A percentile compares a stretch with the other conserved stretches of the same genome.
phyloP scores from a whole-genome alignment of 148 eudicot species.

The Talinum fruticosum region DNA sequence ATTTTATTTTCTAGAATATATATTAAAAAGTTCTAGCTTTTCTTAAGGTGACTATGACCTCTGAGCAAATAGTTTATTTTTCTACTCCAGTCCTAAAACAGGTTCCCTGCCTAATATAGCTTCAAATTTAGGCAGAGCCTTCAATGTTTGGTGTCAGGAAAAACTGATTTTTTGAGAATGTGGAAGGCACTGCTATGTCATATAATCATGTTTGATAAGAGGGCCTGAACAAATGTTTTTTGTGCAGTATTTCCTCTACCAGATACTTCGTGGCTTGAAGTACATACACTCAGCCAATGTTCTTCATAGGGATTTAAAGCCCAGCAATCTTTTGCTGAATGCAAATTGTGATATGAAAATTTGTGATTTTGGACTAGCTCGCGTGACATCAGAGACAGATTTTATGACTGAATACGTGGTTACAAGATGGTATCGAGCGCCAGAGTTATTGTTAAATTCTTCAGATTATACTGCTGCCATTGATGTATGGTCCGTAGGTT shows the following conservation, averaged over 20 bases:
- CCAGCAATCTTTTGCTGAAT: conserved; percentile 91
- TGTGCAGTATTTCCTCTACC: conserved; percentile 93
- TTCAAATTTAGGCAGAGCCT: too few species aligned
- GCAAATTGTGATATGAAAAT: conserved; percentile 95
- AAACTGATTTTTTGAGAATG: too few species aligned
- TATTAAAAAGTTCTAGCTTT: too few species aligned
- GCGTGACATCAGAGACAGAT: conserved; percentile 86
- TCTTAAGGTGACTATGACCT: too few species aligned
- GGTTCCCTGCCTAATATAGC: too few species aligned
- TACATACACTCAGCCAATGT: conserved; percentile 62
- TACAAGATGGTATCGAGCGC: conserved; percentile 95
- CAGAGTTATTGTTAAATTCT: conserved; percentile 82
- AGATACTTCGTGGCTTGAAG: conserved; percentile 45
- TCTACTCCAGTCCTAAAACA: too few species aligned
- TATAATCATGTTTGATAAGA: background rate
- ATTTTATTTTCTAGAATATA: too few species aligned
- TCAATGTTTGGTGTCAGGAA: too few species aligned
- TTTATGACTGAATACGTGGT: conserved; percentile 98
- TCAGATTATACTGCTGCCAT: conserved; percentile 94
- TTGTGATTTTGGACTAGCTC: conserved; percentile 96
- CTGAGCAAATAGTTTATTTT: too few species aligned
- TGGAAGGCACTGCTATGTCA: too few species aligned
- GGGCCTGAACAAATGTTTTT: conserved; percentile 4
- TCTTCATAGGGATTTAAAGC: conserved; percentile 91
- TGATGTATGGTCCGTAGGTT: conserved; percentile 97